Evolutionary conservation across 2,329 filamentous ascomycete genomes (phyloP).

Genomic region (Cadophora luteo-olivacea): DNA sequence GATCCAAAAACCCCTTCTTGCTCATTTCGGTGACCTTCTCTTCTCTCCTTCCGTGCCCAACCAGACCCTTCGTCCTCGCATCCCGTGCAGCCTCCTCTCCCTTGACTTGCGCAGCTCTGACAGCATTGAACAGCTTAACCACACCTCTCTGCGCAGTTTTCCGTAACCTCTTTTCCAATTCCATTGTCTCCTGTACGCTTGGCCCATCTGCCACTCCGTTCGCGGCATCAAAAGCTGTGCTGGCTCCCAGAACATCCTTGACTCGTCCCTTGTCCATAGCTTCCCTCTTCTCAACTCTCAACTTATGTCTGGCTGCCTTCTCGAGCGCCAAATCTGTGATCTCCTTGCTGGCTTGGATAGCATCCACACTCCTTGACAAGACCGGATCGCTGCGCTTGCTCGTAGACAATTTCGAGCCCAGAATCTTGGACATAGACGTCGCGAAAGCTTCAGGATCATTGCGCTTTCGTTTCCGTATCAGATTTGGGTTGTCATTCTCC

Average conservation of each 20-base stretch:
- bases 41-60: constrained; percentile 81
- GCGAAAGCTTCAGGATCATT: constrained; percentile 93
- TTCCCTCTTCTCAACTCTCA: constrained; percentile 80
- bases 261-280: constrained; percentile 87
- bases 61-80: constrained; percentile 72
- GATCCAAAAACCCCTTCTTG: constrained; percentile 92
- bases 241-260: constrained; percentile 78
- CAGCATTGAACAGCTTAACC: constrained; percentile 94
- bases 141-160: constrained; percentile 94
- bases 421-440: constrained; percentile 90
- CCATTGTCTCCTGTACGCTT: constrained; percentile 63
- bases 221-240: constrained; percentile 57
- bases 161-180: constrained; percentile 79
- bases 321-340: constrained; percentile 81
- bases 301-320: constrained; percentile 76
- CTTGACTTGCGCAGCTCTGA: constrained; percentile 89
- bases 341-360: constrained; percentile 74
- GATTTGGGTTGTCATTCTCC: constrained; percentile 51
- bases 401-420: constrained; percentile 84
- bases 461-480: constrained; percentile 72
- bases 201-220: constrained; percentile 50
- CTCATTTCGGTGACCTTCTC: constrained; percentile 95
- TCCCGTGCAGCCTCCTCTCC: constrained; percentile 78
- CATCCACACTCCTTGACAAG: constrained; percentile 80
- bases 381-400: constrained; percentile 87